Conservation (phyloP, 352 stramenopile species). For the Phytophthora citricola region DNA sequence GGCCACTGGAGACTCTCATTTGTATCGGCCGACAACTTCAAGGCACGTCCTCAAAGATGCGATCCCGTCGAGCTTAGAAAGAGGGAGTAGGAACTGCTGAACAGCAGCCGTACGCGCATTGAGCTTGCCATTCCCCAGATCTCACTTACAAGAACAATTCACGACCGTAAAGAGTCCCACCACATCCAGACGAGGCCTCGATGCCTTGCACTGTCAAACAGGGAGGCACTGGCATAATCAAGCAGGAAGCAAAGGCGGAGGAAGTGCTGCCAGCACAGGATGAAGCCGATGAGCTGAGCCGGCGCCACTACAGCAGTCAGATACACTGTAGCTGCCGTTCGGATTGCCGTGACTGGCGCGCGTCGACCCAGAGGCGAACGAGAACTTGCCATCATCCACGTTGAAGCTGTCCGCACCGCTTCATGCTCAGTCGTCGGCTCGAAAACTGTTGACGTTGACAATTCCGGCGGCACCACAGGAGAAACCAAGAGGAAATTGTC, state of each 20-base stretch:
- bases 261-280: not conserved
- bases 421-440: conserved; percentile 25
- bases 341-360: conserved; percentile 18
- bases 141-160: too few relatives aligned
- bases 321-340: not conserved
- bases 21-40: conserved; percentile 16
- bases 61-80: conserved; percentile 1
- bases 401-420: conserved; percentile 37
- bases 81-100: not conserved
- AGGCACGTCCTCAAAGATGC: conserved; percentile 11
- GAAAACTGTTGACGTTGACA: conserved; percentile 46
- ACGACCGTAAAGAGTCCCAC: not conserved
- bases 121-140: not conserved
- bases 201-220: not conserved
- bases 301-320: conserved; percentile 3
- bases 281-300: conserved; percentile 8
- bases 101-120: conserved; percentile 4
- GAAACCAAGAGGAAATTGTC: not conserved
- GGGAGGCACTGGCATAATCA: conserved; percentile 5
- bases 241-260: not conserved
- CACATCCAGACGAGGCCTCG: not conserved
- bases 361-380: conserved; percentile 10
- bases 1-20: conserved; percentile 5
- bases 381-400: conserved; percentile 23
- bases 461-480: conserved; percentile 24